Base-by-base conservation (phyloP, 805 yeast species). In the Yarrowia sp. region DNA sequence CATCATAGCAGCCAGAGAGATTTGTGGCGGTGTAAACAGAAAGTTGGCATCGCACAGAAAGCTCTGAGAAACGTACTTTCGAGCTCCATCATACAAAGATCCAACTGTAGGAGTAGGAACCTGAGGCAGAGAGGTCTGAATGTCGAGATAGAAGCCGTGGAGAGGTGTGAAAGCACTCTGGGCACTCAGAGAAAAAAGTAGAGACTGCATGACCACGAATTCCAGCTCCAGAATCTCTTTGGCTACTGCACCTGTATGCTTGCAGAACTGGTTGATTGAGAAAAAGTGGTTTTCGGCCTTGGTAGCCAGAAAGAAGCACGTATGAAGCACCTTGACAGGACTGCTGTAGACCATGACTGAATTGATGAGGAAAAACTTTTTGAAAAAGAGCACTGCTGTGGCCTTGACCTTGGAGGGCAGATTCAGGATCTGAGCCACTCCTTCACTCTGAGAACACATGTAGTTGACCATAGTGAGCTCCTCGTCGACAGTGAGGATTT, bases 111-210 rank as follows among this genome's bases (percentile, higher is more conserved):
- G 77, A 69, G 75, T 69, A 65, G 66, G 64, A 14, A 66, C 41
- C 10, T 65, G 74, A 1, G 85, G 77, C 70, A 84, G 76, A 63
- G 78, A 81, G 64, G 75, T 81, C 74, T 95, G 99, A 68, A 92
- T 83, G 75, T 95, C 99, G 53, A 93, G 82, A 75, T 88, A 93
- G 74, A 93, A 92, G 22, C 99, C 99, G 74, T 92, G 95, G n/a
- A 95, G 76, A 0, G 98, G 91, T 67, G 88, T 81, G 75, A 84
- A 87, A 2, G 98, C 96, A 76, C 91, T 97, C 74, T 93, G 98
- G 9, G 89, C 93, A 67, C 87, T 73, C 58, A 95, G 78, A 0
- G 96, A 88, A 75, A 95, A 95, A 66, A 85, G 80, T 70, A 95
- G 78, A 9, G 90, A 81, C 74, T 85, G 90, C 64, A 92, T 76